Evolutionary conservation across 768 basidiomycete species (phyloP).

Genomic region (Rubroboletus pulcherrimus): DNA sequence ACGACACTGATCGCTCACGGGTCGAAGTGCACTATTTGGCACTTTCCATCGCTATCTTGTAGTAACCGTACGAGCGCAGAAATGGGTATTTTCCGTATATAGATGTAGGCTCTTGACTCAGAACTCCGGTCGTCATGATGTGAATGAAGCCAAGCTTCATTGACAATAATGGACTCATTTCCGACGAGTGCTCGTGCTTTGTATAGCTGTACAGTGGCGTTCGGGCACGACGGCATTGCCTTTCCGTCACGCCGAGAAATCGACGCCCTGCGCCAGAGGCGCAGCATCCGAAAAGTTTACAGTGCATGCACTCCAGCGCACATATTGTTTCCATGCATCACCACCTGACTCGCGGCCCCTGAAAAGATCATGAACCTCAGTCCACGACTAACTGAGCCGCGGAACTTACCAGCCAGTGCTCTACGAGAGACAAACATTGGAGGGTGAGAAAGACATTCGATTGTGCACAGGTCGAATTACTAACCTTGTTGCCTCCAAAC

Average conservation of each 20-base stretch:
- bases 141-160: slow-evolving; percentile 20
- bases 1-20: slow-evolving; percentile 31
- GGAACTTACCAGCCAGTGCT: slow-evolving; percentile 75
- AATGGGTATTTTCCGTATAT: slow-evolving; percentile 12
- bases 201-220: slow-evolving; percentile 7
- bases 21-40: slow-evolving; percentile 13
- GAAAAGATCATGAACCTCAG: slow-evolving; percentile 19
- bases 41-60: slow-evolving; percentile 20
- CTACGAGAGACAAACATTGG: slow-evolving; percentile 35
- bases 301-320: slow-evolving; percentile 89
- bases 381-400: slow-evolving; percentile 8
- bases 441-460: slow-evolving; percentile 12
- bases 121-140: slow-evolving; percentile 22
- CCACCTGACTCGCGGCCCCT: slow-evolving; percentile 97
- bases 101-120: slow-evolving; percentile 3
- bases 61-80: slow-evolving; percentile 17
- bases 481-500: slow-evolving; percentile 91
- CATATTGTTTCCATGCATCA: slow-evolving; percentile 98
- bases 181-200: slow-evolving; percentile 3
- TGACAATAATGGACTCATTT: slow-evolving; percentile 13
- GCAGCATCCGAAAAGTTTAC: slow-evolving; percentile 90
- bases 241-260: slow-evolving; percentile 52
- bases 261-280: slow-evolving; percentile 91
- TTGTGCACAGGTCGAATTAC: slow-evolving; percentile 13
- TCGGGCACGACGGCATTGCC: neutral